Evolutionary conservation across 2,329 filamentous ascomycete genomes (phyloP), one percentile per base, ranked within the genome.

Genomic region (Talaromyces sp.): DNA sequence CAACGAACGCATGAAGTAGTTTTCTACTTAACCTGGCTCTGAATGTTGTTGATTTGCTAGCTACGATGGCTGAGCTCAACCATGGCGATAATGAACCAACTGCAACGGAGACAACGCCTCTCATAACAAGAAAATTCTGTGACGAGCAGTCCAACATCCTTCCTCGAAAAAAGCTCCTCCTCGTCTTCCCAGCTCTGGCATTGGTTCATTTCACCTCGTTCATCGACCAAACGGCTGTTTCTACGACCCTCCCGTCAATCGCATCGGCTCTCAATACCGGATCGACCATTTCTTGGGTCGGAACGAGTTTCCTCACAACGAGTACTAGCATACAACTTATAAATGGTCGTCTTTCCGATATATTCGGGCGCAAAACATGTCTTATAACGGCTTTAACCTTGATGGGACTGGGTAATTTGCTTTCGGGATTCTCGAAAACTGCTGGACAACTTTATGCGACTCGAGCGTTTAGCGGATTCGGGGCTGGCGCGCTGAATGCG

Each of bases 271-370:
- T 64, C 35, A 27, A 47, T n/a, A 17, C 54, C 19, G 62, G 62
- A 33, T 25, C 62, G 5, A 60, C 62, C 22, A 27, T 64, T 15
- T 67, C 69, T 37, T 70, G 67, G 68, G 57, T 69, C 8, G 65
- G 56, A 17, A 58, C 68, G 3, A 61, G 52, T 47, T 70, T 68
- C 37, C n/a, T 70, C 45, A 73, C 79, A 15, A 75, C 78, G 0
- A 75, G 72, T 9, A 80, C 78, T 0, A 70, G 70, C 3, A 87
- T 87, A 66, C 85, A 87, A 71, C 83, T 87, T 60, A 78, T 88
- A 3, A 87, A 87, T 71, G 85, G 85, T 33, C 79, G 84, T 0
- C 69, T 86, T 4, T 85, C 83, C 2, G 84, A 87, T 70, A 81
- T 86, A 0, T 79, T 86, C 47, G 84, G 84, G n/a, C 79, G 85